phyloP scores from a whole-genome alignment of 495 filamentous ascomycete species.

The Aspergillus sclerotioniger region DNA sequence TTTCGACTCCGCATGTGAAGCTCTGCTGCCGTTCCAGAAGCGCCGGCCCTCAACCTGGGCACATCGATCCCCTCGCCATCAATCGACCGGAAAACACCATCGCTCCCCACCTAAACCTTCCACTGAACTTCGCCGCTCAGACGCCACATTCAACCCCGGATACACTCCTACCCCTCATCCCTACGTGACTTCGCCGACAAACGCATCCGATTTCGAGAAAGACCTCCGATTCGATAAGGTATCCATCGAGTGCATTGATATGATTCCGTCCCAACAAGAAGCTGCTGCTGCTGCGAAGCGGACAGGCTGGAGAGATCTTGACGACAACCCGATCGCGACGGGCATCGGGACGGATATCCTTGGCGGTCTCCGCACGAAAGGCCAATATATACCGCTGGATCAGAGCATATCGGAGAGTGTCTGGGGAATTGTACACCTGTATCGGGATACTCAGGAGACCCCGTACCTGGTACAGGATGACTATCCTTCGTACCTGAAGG shows the following conservation, averaged over 20 bases:
- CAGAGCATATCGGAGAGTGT: conserved; percentile 77
- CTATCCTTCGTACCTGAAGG: conserved; percentile 41
- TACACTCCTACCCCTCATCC: conserved; percentile 12
- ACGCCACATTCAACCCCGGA: neutral
- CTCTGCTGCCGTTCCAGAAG: conserved; percentile 42
- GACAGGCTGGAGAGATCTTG: conserved; percentile 3
- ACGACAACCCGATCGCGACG: conserved; percentile 39
- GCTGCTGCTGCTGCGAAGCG: conserved; percentile 15
- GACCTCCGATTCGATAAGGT: conserved; percentile 68
- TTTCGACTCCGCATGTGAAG: conserved; percentile 42
- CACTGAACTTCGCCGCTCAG: conserved; percentile 2
- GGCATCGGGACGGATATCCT: conserved; percentile 52
- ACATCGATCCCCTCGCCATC: conserved; percentile 16
- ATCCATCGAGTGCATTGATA: conserved; percentile 66
- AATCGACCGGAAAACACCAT: conserved; percentile 12
- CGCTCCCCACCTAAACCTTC: conserved; percentile 2
- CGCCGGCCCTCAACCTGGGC: conserved; percentile 19
- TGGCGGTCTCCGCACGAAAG: conserved; percentile 67
- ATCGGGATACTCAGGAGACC: conserved; percentile 79
- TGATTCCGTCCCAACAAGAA: conserved; percentile 42
- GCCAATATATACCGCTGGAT: conserved; percentile 71
- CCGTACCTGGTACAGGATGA: conserved; percentile 45
- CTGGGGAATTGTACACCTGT: conserved; percentile 92
- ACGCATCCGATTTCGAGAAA: conserved; percentile 23
- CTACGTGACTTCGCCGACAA: conserved; percentile 20